These are phyloP conservation scores for Tricholoma sp. DNA, from an alignment of 768 basidiomycete genomes.

Conservation along the genomic window DNA sequence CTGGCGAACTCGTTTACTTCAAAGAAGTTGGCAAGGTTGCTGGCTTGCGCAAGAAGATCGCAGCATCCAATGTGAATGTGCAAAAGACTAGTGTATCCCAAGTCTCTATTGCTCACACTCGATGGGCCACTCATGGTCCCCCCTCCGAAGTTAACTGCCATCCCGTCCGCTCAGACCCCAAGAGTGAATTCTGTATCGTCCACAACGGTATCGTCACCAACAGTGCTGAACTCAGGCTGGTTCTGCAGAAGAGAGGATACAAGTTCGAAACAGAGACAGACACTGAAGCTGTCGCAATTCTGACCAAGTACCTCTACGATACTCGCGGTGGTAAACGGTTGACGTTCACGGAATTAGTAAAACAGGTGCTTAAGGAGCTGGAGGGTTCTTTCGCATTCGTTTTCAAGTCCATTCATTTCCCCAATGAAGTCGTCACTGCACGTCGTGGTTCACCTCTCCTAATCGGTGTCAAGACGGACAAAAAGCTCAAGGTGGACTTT, in stretches of 20 bases:
- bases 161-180: slow-evolving; percentile 81
- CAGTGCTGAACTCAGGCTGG: slow-evolving; percentile 78
- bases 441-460: slow-evolving; percentile 95
- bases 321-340: slow-evolving; percentile 81
- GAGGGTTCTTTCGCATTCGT: slow-evolving; percentile 99
- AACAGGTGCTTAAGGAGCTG: slow-evolving; percentile 94
- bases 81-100: slow-evolving; percentile 77
- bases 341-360: slow-evolving; percentile 88
- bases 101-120: slow-evolving; percentile 97
- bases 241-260: slow-evolving; percentile 95
- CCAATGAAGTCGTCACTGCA: slow-evolving; percentile 92
- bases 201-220: slow-evolving; percentile 99
- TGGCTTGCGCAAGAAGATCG: slow-evolving; percentile 85
- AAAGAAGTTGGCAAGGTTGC: slow-evolving; percentile 99
- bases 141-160: slow-evolving; percentile 91
- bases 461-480: slow-evolving; percentile 99
- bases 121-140: slow-evolving; percentile 98
- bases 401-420: slow-evolving; percentile 95
- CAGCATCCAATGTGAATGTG: slow-evolving; percentile 63
- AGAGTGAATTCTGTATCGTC: slow-evolving; percentile 84
- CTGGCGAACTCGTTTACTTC: slow-evolving; percentile 76
- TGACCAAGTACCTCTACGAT: slow-evolving; percentile 95
- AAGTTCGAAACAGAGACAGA: slow-evolving; percentile 94
- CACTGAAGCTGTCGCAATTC: slow-evolving; percentile 95
- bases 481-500: slow-evolving; percentile 99